These are phyloP conservation scores for Cladophialophora chaetospira DNA, from an alignment of 2,329 filamentous ascomycete species.

Conservation along the genomic window DNA sequence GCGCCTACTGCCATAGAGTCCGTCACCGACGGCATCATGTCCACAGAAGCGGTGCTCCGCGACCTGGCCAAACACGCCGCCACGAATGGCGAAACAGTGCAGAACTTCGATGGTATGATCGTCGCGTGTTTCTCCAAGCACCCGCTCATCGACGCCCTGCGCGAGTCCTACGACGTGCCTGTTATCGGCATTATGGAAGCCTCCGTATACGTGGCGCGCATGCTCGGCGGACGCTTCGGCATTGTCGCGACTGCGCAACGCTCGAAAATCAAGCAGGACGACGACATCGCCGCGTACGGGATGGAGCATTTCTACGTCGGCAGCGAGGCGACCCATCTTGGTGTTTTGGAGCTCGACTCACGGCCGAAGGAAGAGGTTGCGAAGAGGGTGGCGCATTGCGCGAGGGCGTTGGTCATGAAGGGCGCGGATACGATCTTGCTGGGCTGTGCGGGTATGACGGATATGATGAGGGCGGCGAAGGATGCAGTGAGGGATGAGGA, in stretches of 20 bases:
- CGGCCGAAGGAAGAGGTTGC: conserved; percentile 43
- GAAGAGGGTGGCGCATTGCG: conserved; percentile 43
- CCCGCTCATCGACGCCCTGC: conserved; percentile 49
- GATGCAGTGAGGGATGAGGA: conserved; percentile 47
- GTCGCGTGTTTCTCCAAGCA: conserved; percentile 55
- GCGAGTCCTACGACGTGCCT: conserved; percentile 50
- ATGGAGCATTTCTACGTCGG: conserved; percentile 48
- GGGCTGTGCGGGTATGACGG: conserved; percentile 55
- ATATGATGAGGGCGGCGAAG: conserved; percentile 50
- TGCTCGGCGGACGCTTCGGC: conserved; percentile 52
- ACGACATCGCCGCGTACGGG: conserved; percentile 46
- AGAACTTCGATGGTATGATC: conserved; percentile 51
- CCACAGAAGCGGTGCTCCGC: conserved; percentile 51
- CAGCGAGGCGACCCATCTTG: conserved; percentile 45
- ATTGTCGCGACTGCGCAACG: conserved; percentile 47
- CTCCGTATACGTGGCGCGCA: conserved; percentile 52
- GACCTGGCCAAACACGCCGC: conserved; percentile 47
- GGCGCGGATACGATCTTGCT: conserved; percentile 49
- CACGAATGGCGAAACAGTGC: conserved; percentile 36
- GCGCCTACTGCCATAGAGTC: conserved; percentile 56
- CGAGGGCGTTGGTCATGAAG: conserved; percentile 42
- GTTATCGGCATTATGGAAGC: conserved; percentile 57
- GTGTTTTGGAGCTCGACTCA: conserved; percentile 50
- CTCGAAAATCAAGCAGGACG: conserved; percentile 45
- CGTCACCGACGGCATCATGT: conserved; percentile 53